A percentile compares a stretch with the other conserved stretches of the same genome.
Evolutionary conservation across 306 rosid genomes (phyloP).

Genomic region (Medicago lupulina): DNA sequence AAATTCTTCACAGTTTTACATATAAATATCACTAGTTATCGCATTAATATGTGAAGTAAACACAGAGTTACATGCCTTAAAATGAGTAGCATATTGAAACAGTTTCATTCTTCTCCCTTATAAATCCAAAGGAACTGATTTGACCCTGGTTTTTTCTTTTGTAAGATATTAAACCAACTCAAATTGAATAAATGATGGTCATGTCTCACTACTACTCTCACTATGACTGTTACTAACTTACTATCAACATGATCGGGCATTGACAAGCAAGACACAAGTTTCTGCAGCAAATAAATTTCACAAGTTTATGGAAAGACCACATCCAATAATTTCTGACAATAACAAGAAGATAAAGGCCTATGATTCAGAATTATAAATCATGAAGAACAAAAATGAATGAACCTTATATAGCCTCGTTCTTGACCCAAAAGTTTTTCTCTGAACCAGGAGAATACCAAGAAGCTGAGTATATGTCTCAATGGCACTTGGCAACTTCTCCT

Average conservation of each 20-base stretch:
- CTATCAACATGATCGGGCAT: constrained; percentile 18
- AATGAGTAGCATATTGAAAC: constrained; percentile 14
- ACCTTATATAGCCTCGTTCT: constrained; percentile 67
- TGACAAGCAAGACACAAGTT: constrained; percentile 7
- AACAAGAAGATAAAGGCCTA: constrained; percentile 29
- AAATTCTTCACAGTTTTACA: not conserved
- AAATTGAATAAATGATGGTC: constrained; percentile 20
- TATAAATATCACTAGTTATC: not conserved
- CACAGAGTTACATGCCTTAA: not conserved
- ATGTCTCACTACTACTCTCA: constrained; percentile 19
- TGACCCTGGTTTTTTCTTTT: constrained; percentile 6
- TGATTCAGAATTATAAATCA: constrained; percentile 24
- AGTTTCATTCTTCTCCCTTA: constrained; percentile 9
- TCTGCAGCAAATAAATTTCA: constrained; percentile 24
- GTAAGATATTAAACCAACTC: constrained; percentile 10
- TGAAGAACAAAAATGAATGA: constrained; percentile 24
- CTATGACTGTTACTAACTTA: not conserved
- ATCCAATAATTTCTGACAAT: constrained; percentile 9
- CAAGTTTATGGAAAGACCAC: constrained; percentile 29
- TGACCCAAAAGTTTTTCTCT: constrained; percentile 67
- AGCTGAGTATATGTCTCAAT: constrained; percentile 68
- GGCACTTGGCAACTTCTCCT: constrained; percentile 73
- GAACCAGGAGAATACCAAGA: constrained; percentile 85
- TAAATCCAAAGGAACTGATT: constrained; percentile 22
- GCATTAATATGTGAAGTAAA: not conserved